Evolutionary conservation across 441 rosid species (phyloP).

Genomic region (Pelargonium citronellum): DNA sequence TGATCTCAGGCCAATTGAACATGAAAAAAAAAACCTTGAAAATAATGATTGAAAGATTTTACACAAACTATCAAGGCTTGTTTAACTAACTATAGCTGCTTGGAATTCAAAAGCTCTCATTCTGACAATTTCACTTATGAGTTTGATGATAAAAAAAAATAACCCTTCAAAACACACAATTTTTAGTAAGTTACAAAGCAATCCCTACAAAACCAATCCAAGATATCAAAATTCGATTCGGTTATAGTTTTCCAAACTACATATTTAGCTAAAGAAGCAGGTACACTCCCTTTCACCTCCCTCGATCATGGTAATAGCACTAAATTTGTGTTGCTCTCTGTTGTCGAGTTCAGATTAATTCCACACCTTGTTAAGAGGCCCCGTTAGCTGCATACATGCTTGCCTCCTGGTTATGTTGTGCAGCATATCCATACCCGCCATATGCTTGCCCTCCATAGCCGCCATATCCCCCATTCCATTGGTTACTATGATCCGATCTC

Average conservation of each 20-base stretch:
- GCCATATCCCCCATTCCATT: constrained; percentile 66
- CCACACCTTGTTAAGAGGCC: constrained; percentile 34
- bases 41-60: no score
- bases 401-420: constrained; percentile 43
- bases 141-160: no score
- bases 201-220: constrained; percentile 19
- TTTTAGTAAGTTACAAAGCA: not conserved
- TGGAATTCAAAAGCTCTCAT: no score
- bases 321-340: not conserved
- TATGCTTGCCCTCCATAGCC: constrained; percentile 49
- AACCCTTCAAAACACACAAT: not conserved
- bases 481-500: constrained; percentile 47
- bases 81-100: no score
- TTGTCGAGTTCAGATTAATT: not conserved
- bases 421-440: constrained; percentile 51
- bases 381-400: constrained; percentile 40
- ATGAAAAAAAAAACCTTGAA: no score
- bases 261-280: constrained; percentile 21
- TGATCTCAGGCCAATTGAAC: no score
- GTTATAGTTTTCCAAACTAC: constrained; percentile 33
- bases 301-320: constrained; percentile 21
- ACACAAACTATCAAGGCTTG: no score
- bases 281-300: constrained; percentile 22
- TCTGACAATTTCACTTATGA: no score
- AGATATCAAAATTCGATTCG: constrained; percentile 23